Conservation (phyloP, 208 protist genomes). For the Balamuthia mandrillaris region DNA sequence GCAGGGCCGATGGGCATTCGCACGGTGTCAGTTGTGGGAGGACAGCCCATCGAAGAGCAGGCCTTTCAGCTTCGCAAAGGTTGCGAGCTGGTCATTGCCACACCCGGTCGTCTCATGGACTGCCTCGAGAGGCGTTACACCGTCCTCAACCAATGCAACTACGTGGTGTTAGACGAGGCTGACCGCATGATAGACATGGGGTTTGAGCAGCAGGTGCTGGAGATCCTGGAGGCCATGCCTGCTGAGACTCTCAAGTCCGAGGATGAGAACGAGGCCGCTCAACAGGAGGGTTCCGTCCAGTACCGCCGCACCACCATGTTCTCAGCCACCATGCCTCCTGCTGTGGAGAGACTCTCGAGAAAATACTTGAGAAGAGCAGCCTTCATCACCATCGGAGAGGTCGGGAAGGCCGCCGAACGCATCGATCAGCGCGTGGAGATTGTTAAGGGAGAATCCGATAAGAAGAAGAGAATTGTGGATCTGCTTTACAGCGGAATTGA, state of each 20-base stretch:
- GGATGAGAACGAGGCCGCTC: conserved; percentile 39
- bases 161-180: conserved; percentile 96
- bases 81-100: conserved; percentile 86
- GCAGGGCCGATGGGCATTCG: conserved; percentile 80
- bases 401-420: conserved; percentile 53
- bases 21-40: conserved; percentile 77
- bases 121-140: conserved; percentile 86
- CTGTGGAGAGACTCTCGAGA: conserved; percentile 73
- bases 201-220: conserved; percentile 72
- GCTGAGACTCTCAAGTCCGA: conserved; percentile 67
- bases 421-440: conserved; percentile 66
- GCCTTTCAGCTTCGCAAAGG: conserved; percentile 58
- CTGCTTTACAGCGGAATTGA: conserved; percentile 57
- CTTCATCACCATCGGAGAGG: conserved; percentile 23
- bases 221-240: conserved; percentile 76
- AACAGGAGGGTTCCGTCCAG: background rate
- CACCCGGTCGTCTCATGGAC: conserved; percentile 94
- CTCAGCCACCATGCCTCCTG: conserved; percentile 82
- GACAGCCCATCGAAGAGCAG: conserved; percentile 44
- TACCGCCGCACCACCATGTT: conserved; percentile 83
- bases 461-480: conserved; percentile 63
- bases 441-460: conserved; percentile 56
- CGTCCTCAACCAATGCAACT: conserved; percentile 93
- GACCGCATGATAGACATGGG: conserved; percentile 88
- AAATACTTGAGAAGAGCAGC: conserved; percentile 55